Evolutionary conservation across 768 basidiomycete genomes (phyloP), one percentile per base, ranked within the genome.

Genomic region (Trametes cinnabarina): DNA sequence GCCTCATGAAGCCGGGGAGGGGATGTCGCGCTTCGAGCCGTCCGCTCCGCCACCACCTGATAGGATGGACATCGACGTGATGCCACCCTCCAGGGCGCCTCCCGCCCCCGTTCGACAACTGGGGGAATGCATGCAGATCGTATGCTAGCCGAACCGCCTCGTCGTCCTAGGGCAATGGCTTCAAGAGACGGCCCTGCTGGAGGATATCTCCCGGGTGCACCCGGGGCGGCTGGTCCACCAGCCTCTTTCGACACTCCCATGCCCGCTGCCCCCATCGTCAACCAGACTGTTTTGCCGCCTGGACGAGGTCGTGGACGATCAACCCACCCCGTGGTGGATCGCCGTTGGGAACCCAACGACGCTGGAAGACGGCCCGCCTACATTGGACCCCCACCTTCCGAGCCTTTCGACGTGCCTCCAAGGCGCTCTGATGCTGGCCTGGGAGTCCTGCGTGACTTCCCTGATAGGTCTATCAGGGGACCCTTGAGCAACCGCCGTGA

Each of bases 51-150:
- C 58, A n/a, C 28, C 49, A 9, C 14, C 25, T 11, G 59, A 64
- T 32, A 53, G 63, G 22, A 67, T 65, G 65, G 63, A 66, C 23
- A 48, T 64, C 23, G 58, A 63, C 8, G 47, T 48, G 20, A 51
- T 59, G 47, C 37, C 67, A 52, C 35, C 64, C 52, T 61, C 63
- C 8, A 53, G 62, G 42, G 62, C 39, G 12, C 51, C 47, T 51
- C 57, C 57, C 2, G 41, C 47, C 50, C 60, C 20, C 37, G 53
- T 6, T 52, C 64, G 40, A 39, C 63, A 2, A 57, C 54, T 20
- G 57, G 65, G 28, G 71, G 67, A 6, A 71, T 70, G 68, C 72
- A 76, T 59, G 60, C 71, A 41, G 73, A 75, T 43, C 65, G 68
- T 34, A 59, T 58, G 51, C 25, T 49, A 5, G 42, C 51, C n/a